Base-by-base conservation (phyloP, 306 rosid genomes). In the Herpetospermum pedunculosum region DNA sequence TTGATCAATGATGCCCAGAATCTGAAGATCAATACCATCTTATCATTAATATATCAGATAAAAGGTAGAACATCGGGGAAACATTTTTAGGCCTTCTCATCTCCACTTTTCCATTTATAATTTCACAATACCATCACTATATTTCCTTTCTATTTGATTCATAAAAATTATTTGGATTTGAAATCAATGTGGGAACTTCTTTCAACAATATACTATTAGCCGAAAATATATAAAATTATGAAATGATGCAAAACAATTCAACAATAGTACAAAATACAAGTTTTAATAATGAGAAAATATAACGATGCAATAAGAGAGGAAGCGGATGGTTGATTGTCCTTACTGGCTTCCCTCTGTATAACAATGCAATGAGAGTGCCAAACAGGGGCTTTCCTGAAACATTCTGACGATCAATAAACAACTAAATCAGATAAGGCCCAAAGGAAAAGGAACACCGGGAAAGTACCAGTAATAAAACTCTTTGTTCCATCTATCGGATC, bases 401-500 rank as follows among this genome's bases (percentile, higher is more conserved):
- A 76, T 67, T 64, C 50, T 14, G 72, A 78, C 1, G 64, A 73
- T 44, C 25, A 75, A 75, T 74, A 37, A 18, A 16, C 26, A 1
- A 62, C 18, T 75, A 30, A 43, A 19, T 29, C 68, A 30, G 21
- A 13, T 29, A 74, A 60, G 41, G 28, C n/a, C n/a, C n/a, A n/a
- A n/a, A n/a, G n/a, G 8, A 69, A 54, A 21, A 70, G 30, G 49
- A 48, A 52, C 1, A 34, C 11, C 5, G 53, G 78, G 59, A 73
- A 32, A 68, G 69, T 87, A 94, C 98, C 97, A 65, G 97, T 94
- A 40, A 94, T 89, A 50, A 91, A 94, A 73, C 98, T 94, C 81
- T 89, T 94, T 62, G 97, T 94, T 70, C 98, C 98, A 80, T 94
- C 98, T 21, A 91, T 91, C 6, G 97, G 98, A 82, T 94, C 98